Conservation (phyloP, 1,284 basidiomycete species). For the Microbotryum lychnidis-dioicae region DNA sequence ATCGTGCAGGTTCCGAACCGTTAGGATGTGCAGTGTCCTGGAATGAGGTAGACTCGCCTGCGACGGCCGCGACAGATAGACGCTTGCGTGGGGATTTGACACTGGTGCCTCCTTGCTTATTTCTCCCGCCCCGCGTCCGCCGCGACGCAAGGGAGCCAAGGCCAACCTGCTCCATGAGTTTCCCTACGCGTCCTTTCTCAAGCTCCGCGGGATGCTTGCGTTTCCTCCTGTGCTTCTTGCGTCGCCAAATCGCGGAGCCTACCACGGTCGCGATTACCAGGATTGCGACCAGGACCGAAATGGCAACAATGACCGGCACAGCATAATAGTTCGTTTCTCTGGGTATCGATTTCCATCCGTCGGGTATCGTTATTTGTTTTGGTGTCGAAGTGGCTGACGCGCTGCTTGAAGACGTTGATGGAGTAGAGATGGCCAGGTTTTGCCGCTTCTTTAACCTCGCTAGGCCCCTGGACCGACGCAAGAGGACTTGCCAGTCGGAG, state of each 20-base stretch:
- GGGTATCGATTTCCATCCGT: constrained; percentile 19
- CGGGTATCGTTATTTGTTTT: constrained; percentile 9
- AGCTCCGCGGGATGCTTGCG: constrained; percentile 2
- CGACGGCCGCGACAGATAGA: too few relatives aligned
- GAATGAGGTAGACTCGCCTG: too few relatives aligned
- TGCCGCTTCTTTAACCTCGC: too few relatives aligned
- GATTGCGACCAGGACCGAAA: constrained; percentile 26
- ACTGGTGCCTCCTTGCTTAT: not conserved
- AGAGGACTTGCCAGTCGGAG: too few relatives aligned
- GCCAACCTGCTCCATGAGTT: constrained; percentile 1
- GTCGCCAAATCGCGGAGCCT: constrained; percentile 16
- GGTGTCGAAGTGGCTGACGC: too few relatives aligned
- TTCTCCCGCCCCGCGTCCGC: not conserved
- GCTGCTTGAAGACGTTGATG: too few relatives aligned
- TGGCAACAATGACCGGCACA: constrained; percentile 28
- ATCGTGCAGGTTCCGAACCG: too few relatives aligned
- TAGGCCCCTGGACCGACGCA: too few relatives aligned
- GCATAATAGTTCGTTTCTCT: constrained; percentile 28
- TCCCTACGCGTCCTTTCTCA: constrained; percentile 4
- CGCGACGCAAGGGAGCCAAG: not conserved
- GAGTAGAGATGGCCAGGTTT: too few relatives aligned
- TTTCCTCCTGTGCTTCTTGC: constrained; percentile 14
- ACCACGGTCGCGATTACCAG: constrained; percentile 20
- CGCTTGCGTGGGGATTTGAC: not conserved
- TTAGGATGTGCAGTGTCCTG: too few relatives aligned